Conservation (phyloP, 129 eudicot genomes). For the Kitagawia praeruptora region DNA sequence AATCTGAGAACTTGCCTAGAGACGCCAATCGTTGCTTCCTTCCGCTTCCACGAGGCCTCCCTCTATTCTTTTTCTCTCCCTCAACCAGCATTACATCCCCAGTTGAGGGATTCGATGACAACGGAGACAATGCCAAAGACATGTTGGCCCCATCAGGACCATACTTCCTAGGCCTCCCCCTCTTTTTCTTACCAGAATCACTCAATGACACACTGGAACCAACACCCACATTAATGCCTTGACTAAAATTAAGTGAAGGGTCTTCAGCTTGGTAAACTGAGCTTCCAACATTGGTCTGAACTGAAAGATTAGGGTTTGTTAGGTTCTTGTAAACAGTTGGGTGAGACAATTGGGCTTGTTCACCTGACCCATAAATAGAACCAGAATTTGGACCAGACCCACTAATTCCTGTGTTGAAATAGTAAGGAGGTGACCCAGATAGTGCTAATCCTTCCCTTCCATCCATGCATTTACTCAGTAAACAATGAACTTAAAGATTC, state of each 20-base stretch:
- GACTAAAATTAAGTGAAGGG: slow-evolving; percentile 49
- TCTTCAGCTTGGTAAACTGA: slow-evolving; percentile 48
- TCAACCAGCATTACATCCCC: slow-evolving; percentile 31
- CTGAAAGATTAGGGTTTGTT: slow-evolving; percentile 42
- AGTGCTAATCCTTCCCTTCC: slow-evolving; percentile 81
- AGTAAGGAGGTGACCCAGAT: slow-evolving; percentile 54
- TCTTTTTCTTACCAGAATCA: slow-evolving; percentile 63
- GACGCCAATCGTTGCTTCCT: slow-evolving; percentile 80
- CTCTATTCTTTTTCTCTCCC: slow-evolving; percentile 35
- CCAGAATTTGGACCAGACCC: slow-evolving; percentile 33
- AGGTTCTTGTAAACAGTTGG: slow-evolving; percentile 44
- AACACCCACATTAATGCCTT: slow-evolving; percentile 25
- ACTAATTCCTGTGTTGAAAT: slow-evolving; percentile 53
- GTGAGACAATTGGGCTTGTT: slow-evolving; percentile 26
- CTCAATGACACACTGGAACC: slow-evolving; percentile 23
- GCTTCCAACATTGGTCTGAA: slow-evolving; percentile 42
- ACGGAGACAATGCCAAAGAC: slow-evolving; percentile 51
- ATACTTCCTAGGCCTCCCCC: slow-evolving; percentile 94
- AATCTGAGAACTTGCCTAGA: slow-evolving; percentile 45
- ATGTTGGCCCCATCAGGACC: slow-evolving; percentile 69
- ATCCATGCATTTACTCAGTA: slow-evolving; percentile 76
- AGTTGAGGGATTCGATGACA: slow-evolving; percentile 35
- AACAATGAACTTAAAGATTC: not conserved
- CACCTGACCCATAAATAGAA: slow-evolving; percentile 23
- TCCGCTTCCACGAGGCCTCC: slow-evolving; percentile 91